A percentile compares a stretch with the other conserved stretches of the same genome.
Conservation (phyloP, 148 eudicot genomes). For the Rhododendron kiyosumense region DNA sequence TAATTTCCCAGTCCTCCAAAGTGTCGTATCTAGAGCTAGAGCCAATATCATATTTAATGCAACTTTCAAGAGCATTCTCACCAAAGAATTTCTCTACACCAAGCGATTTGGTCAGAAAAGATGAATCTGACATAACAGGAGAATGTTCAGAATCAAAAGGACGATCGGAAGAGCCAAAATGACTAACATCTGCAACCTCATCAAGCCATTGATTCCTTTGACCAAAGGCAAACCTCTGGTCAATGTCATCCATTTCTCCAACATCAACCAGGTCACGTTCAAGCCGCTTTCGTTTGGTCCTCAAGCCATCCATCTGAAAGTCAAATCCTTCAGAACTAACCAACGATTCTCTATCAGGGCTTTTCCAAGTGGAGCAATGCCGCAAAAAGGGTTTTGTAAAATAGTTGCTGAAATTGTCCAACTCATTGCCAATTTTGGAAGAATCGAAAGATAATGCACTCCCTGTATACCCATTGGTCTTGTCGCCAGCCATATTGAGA, state of each 20-base stretch:
- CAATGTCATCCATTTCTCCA: conserved; percentile 16
- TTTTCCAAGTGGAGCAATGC: conserved; percentile 32
- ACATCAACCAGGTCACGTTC: conserved; percentile 25
- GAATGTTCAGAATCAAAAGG: conserved; percentile 22
- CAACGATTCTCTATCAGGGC: conserved; percentile 21
- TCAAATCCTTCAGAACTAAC: conserved; percentile 25
- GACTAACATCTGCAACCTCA: conserved; percentile 10
- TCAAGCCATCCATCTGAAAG: conserved; percentile 24
- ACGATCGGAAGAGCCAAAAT: conserved; percentile 18
- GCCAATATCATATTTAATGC: conserved; percentile 16
- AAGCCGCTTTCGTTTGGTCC: conserved; percentile 20
- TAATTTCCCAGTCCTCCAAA: conserved; percentile 27
- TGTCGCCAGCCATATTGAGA: conserved; percentile 17
- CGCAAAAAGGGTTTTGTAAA: conserved; percentile 24
- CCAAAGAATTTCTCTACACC: conserved; percentile 23
- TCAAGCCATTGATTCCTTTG: conserved; percentile 18
- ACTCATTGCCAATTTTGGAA: conserved; percentile 16
- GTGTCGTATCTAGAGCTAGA: conserved; percentile 15
- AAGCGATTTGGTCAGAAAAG: conserved; percentile 15
- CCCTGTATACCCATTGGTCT: conserved; percentile 10
- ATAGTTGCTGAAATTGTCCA: conserved; percentile 8
- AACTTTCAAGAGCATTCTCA: conserved; percentile 23
- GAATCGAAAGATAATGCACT: conserved; percentile 15
- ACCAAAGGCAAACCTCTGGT: conserved; percentile 14
- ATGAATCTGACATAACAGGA: conserved; percentile 29